Evolutionary conservation across 345 rosid species (phyloP).

Genomic region (Litchi chinensis): DNA sequence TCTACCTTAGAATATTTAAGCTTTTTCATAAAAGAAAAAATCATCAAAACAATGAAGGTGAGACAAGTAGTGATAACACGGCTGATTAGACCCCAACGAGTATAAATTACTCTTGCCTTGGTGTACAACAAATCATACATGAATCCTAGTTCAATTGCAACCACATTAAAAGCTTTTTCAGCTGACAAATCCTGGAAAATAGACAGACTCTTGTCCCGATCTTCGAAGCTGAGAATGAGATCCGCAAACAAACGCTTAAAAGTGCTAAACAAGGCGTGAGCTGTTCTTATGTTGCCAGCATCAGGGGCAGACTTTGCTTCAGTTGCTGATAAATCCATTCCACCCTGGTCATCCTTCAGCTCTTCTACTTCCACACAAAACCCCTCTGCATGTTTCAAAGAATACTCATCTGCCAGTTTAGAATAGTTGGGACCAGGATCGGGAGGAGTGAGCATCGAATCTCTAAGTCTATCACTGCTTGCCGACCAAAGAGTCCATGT

Average conservation of each 20-base stretch:
- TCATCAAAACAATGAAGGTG: conserved; percentile 4
- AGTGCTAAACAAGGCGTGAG: background rate
- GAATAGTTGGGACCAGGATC: conserved; percentile 19
- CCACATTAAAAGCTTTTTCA: conserved; percentile 26
- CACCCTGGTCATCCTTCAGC: background rate
- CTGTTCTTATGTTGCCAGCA: background rate
- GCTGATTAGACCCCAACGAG: background rate
- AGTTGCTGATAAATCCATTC: background rate
- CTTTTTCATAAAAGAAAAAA: background rate
- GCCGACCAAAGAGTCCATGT: conserved; percentile 23
- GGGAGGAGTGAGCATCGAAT: conserved; percentile 14
- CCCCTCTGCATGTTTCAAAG: conserved; percentile 4
- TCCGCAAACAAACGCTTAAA: conserved; percentile 33
- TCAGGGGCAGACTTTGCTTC: background rate
- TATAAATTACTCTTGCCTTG: conserved; percentile 19
- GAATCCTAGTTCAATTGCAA: conserved; percentile 40
- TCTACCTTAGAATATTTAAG: background rate
- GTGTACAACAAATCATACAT: conserved; percentile 34
- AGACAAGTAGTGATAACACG: background rate
- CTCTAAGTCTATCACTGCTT: conserved; percentile 22
- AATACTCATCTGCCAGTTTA: conserved; percentile 8
- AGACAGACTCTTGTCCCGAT: conserved; percentile 20
- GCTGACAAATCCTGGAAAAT: background rate
- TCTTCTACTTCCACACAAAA: background rate
- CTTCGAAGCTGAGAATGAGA: conserved; percentile 32